A percentile compares a stretch with the other conserved stretches of the same genome.
Evolutionary conservation across 345 rosid genomes (phyloP).

Genomic region (Hibiscus trionum): DNA sequence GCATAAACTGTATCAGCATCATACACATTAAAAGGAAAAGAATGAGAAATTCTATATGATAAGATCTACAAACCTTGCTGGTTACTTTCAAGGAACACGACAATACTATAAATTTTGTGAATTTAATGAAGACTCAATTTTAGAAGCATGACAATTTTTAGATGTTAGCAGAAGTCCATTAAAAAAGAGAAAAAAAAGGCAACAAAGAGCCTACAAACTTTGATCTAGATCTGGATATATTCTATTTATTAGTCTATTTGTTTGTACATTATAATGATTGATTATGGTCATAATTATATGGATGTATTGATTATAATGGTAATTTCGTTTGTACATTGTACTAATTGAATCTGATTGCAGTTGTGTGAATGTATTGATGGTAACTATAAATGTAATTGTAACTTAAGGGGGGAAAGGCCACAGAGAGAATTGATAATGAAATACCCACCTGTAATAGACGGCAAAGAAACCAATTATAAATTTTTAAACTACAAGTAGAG

Average conservation of each 20-base stretch:
- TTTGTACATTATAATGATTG: no score
- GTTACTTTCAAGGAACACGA: background rate
- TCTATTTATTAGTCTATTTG: no score
- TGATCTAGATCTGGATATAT: no score
- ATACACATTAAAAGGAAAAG: background rate
- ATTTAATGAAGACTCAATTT: background rate
- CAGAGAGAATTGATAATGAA: background rate
- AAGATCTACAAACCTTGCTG: background rate
- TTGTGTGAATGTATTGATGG: no score
- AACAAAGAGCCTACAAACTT: no score
- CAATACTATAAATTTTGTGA: background rate
- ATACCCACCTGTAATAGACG: background rate
- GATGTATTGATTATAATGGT: no score
- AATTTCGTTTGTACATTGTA: no score
- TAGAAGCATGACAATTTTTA: background rate
- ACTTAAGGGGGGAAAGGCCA: no score
- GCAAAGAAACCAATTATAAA: background rate
- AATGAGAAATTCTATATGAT: background rate
- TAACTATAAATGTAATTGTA: no score
- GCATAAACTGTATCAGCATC: constrained; percentile 11
- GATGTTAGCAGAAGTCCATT: background rate
- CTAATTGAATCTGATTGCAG: no score
- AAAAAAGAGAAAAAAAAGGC: background rate
- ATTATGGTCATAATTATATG: no score
- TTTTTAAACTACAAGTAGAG: background rate